Evolutionary conservation across 2,329 filamentous ascomycete genomes (phyloP).

Genomic region (Curvularia spicifera): DNA sequence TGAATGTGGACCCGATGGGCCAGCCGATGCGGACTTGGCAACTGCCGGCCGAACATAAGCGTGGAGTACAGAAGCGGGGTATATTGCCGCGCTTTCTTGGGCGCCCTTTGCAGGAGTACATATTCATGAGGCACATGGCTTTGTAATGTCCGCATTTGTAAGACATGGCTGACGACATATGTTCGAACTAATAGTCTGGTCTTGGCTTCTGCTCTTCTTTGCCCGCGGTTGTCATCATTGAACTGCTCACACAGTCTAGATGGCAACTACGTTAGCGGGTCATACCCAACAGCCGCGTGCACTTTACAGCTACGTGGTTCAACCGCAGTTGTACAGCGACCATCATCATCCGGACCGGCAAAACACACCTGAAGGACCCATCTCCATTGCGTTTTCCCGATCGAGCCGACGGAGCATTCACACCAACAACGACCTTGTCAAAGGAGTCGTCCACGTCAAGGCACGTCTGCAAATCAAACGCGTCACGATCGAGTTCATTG

Average conservation of each 20-base stretch:
- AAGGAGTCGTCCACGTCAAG: conserved; percentile 28
- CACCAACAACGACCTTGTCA: conserved; percentile 30
- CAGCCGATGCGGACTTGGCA: conserved; percentile 14
- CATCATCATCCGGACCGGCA: conserved; percentile 25
- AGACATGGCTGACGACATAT: not conserved
- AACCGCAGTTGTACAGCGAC: conserved; percentile 28
- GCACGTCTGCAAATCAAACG: conserved; percentile 19
- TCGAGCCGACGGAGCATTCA: conserved; percentile 27
- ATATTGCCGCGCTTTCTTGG: conserved; percentile 9
- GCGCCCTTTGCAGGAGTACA: not conserved
- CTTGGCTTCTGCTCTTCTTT: not conserved
- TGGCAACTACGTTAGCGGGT: conserved; percentile 13
- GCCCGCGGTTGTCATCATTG: not conserved
- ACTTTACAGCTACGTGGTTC: conserved; percentile 25
- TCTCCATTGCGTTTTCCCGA: conserved; percentile 26
- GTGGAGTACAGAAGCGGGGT: conserved; percentile 22
- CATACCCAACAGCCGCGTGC: conserved; percentile 17
- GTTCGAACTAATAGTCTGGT: not conserved
- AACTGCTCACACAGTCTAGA: not conserved
- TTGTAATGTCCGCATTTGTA: conserved; percentile 5
- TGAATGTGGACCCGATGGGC: not conserved
- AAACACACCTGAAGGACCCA: conserved; percentile 25
- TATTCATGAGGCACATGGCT: not conserved
- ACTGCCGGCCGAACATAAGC: conserved; percentile 13
- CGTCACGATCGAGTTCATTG: conserved; percentile 27